These are phyloP conservation scores for Diospyros lotus DNA, from an alignment of 148 eudicot genomes.

Conservation along the genomic window DNA sequence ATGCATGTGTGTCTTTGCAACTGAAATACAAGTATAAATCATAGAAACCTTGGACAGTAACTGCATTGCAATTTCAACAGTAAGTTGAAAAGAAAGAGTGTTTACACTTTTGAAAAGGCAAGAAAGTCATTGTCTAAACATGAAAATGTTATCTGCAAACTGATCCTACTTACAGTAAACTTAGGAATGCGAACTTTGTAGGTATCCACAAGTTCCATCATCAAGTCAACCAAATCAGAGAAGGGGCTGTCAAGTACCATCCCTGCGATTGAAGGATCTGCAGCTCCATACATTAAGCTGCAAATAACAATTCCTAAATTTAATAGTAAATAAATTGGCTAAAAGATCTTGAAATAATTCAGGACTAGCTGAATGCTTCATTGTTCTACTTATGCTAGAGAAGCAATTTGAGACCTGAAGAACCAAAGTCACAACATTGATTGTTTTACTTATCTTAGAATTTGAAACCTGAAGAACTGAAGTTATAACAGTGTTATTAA, in stretches of 20 bases:
- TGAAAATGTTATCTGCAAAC: not conserved
- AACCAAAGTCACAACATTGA: not conserved
- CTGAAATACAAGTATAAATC: not conserved
- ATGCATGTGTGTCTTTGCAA: not conserved
- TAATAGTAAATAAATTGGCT: not conserved
- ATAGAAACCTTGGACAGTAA: not conserved
- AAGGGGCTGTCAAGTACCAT: constrained; percentile 99
- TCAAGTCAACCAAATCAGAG: constrained; percentile 90
- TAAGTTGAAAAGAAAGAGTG: not conserved
- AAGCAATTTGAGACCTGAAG: not conserved
- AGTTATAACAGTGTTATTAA: too few relatives aligned
- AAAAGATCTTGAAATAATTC: not conserved
- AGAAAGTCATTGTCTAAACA: not conserved
- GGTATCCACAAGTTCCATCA: constrained; percentile 99
- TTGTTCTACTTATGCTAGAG: not conserved
- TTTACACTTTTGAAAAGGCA: not conserved
- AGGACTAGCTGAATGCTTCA: not conserved
- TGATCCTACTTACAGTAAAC: constrained; percentile 67
- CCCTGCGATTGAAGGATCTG: constrained; percentile 98
- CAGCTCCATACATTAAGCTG: constrained; percentile 98
- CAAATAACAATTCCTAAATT: constrained; percentile 17
- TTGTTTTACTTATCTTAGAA: too few relatives aligned
- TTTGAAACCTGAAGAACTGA: too few relatives aligned
- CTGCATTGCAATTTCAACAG: not conserved
- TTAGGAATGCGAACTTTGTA: constrained; percentile 91